phyloP scores from a whole-genome alignment of 1,284 basidiomycete species.

The Ganoderma sinense region DNA sequence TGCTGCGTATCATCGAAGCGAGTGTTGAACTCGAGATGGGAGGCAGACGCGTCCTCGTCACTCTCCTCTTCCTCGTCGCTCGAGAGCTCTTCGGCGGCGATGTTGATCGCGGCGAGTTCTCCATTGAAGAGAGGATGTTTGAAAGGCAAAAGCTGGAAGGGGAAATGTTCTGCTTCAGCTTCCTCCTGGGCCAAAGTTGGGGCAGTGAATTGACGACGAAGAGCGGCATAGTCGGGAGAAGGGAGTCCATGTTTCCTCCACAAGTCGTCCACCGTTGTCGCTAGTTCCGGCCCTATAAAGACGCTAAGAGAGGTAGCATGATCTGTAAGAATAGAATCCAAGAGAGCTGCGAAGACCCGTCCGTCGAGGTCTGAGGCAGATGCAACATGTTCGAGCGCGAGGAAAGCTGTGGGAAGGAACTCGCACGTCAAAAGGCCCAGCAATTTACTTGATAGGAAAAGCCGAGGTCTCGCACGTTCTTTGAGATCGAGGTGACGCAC shows the following conservation, averaged over 20 bases:
- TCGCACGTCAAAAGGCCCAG: constrained; percentile 36
- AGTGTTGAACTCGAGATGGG: constrained; percentile 49
- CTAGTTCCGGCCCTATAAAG: constrained; percentile 43
- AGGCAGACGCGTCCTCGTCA: constrained; percentile 33
- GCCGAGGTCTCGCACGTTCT: constrained; percentile 49
- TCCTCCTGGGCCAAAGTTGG: neutral
- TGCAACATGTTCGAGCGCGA: constrained; percentile 38
- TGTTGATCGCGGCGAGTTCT: constrained; percentile 48
- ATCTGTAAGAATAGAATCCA: constrained; percentile 44
- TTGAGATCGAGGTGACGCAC: constrained; percentile 51
- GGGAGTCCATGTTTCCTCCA: constrained; percentile 34
- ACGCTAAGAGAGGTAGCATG: constrained; percentile 25
- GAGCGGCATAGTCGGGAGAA: constrained; percentile 20
- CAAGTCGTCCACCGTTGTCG: constrained; percentile 33
- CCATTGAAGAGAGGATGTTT: constrained; percentile 57
- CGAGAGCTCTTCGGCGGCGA: constrained; percentile 33
- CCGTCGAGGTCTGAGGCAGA: constrained; percentile 50
- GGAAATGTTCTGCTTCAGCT: neutral
- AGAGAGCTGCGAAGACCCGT: constrained; percentile 53
- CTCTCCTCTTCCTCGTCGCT: constrained; percentile 34
- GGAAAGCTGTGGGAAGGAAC: constrained; percentile 51
- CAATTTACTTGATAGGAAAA: constrained; percentile 41
- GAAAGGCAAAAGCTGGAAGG: constrained; percentile 55
- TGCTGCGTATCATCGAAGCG: constrained; percentile 60
- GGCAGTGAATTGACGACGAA: constrained; percentile 25